Evolutionary conservation across 768 basidiomycete genomes (phyloP), one percentile per base, ranked within the genome.

Genomic region (Tylopilus cervinicoccineus): DNA sequence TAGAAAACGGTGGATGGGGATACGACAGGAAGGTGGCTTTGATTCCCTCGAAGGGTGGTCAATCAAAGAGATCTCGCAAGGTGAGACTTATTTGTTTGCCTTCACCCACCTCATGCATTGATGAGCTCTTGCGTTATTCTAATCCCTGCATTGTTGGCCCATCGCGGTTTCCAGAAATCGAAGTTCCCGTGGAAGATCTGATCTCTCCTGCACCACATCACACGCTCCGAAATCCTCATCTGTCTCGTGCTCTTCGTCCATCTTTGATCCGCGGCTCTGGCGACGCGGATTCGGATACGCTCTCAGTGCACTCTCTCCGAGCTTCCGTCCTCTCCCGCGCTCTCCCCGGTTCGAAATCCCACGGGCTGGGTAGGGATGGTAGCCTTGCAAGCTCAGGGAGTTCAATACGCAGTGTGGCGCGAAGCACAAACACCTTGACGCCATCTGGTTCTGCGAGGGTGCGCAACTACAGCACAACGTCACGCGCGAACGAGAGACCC

Each of bases 21-120:
- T 93, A 24, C 76, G 85, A 12, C 80, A 85, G 41, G 81, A 83
- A 43, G 79, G 81, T n/a, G 90, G 88, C 0, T 95, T 97, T 57
- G 84, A 86, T 43, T 62, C 69, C 5, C 73, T 98, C n/a, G 91
- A 95, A 41, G 77, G 76, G 5, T 96, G 92, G 91, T 83, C 87
- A 0, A 64, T 94, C 45, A 86, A 91, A 63, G 95, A 97, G 61
- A 91, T 98, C 33, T 65, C 67, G 4, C 67, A 65, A 53, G 67
- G 67, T 67, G 29, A 13, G 56, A 20, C 36, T 27, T 22, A 27
- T 26, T 38, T 43, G 13, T 41, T 4, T 24, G 2, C 6, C 14
- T 28, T 34, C 13, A 9, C 22, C 22, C 27, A 13, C n/a, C 14
- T 46, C 9, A 5, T 22, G 28, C 31, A 43, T 28, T 22, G 9